These are phyloP conservation scores for Botrytis cinerea DNA, from an alignment of 2,329 filamentous ascomycete species.

Conservation along the genomic window DNA sequence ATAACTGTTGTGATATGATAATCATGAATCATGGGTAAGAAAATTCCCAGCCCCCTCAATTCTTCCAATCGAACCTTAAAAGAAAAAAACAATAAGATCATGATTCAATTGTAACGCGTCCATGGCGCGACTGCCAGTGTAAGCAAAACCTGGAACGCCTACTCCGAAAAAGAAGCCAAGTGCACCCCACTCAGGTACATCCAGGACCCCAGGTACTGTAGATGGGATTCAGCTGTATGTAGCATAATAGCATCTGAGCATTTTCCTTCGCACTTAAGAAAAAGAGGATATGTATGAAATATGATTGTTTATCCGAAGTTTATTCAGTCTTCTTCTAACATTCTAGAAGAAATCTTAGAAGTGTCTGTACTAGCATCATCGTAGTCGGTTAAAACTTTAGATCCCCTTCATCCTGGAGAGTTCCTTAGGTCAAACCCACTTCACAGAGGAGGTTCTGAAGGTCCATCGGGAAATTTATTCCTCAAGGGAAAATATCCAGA, in stretches of 20 bases:
- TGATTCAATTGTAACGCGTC: slow-evolving; percentile 4
- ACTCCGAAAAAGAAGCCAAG: slow-evolving; percentile 3
- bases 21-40: slow-evolving; percentile 8
- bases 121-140: slow-evolving; percentile 4
- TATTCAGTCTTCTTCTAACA: not conserved
- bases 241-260: not conserved
- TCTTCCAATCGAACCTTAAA: slow-evolving; percentile 10
- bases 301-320: slow-evolving; percentile 11
- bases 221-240: slow-evolving; percentile 4
- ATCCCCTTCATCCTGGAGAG: slow-evolving; percentile 17
- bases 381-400: not conserved
- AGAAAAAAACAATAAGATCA: slow-evolving; percentile 1
- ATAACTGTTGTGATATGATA: slow-evolving; percentile 3
- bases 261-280: not conserved
- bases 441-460: not conserved
- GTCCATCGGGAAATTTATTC: not conserved
- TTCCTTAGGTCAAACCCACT: slow-evolving; percentile 5
- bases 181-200: slow-evolving; percentile 19
- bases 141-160: not conserved
- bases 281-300: not conserved
- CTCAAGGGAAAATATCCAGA: not conserved
- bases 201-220: slow-evolving; percentile 7
- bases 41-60: slow-evolving; percentile 20
- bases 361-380: slow-evolving; percentile 8
- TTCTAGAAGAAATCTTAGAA: slow-evolving; percentile 15